Evolutionary conservation across 306 rosid genomes (phyloP), one percentile per base, ranked within the genome.

Genomic region (Begonia masoniana): DNA sequence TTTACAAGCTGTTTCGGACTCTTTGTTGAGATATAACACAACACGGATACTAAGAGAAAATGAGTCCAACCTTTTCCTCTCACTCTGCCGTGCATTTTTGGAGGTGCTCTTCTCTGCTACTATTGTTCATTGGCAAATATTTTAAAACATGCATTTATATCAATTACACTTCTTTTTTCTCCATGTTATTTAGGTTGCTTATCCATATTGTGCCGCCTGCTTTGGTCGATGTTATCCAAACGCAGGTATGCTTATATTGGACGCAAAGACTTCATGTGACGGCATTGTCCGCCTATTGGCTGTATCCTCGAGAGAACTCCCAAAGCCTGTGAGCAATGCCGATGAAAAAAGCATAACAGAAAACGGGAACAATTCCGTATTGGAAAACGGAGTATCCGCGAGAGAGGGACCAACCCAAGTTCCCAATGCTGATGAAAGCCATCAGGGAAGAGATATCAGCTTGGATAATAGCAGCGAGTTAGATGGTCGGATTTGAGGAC

Each of bases 181-280:
- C 24, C 24, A 21, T 21, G 2, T 21, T 31, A 17, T 58, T 13
- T 60, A 91, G 96, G 88, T 83, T 66, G 85, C 84, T 55, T 91
- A 73, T 74, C 92, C 96, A 51, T 83, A 86, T 50, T 86, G 87
- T 53, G 95, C 99, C 15, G 76, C 86, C 19, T 86, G 96, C 69
- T 92, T 87, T 57, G 99, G 99, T 42, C 93, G 95, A 50, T 92
- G 99, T 74, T 92, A 83, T 81, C 78, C 83, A 11, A 93, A 93
- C 3, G 99, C 93, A 65, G 74, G 74, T 60, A 63, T 70, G 54
- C 58, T 83, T 62, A 62, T 92, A 47, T 70, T 81, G 81, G 89
- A 87, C 47, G 93, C 89, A 42, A 86, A 81, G 73, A 71, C 64
- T 60, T 56, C 72, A 65, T 92, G 15, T 62, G 80, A 59, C 96